phyloP scores from a whole-genome alignment of 768 basidiomycete genomes.

The Leccinum broughii region DNA sequence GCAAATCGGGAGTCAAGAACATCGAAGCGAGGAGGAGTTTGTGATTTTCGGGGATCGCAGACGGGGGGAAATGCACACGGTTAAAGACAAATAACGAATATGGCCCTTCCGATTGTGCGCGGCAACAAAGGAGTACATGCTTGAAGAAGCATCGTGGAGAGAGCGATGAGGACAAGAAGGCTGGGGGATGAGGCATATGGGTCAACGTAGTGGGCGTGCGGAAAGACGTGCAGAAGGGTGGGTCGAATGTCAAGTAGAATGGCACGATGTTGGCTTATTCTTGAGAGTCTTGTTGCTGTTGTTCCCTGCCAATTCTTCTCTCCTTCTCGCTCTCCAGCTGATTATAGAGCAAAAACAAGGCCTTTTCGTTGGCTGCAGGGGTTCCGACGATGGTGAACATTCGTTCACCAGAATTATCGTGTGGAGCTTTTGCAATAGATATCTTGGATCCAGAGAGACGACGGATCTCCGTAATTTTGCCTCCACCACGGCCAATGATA shows the following conservation, averaged over 20 bases:
- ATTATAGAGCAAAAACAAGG: slow-evolving; percentile 94
- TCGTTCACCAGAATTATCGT: slow-evolving; percentile 97
- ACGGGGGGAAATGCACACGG: slow-evolving; percentile 23
- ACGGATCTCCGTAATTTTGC: slow-evolving; percentile 99
- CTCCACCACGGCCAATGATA: slow-evolving; percentile 94
- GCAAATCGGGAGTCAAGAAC: slow-evolving; percentile 30
- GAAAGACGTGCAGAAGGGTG: slow-evolving; percentile 15
- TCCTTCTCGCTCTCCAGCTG: slow-evolving; percentile 97
- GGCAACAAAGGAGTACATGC: slow-evolving; percentile 13
- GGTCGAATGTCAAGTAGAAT: slow-evolving; percentile 1
- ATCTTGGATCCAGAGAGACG: slow-evolving; percentile 97
- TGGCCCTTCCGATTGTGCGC: slow-evolving; percentile 18
- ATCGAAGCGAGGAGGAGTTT: slow-evolving; percentile 20
- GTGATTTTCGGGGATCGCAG: slow-evolving; percentile 25
- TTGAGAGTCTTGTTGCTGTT: slow-evolving; percentile 76
- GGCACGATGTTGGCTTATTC: slow-evolving; percentile 21
- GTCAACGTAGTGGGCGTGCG: slow-evolving; percentile 12
- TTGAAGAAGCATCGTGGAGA: slow-evolving; percentile 12
- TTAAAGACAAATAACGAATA: slow-evolving; percentile 26
- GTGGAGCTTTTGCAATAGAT: slow-evolving; percentile 98
- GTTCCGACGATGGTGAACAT: slow-evolving; percentile 99
- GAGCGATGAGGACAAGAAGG: slow-evolving; percentile 31
- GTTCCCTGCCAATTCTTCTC: slow-evolving; percentile 83
- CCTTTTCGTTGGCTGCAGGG: slow-evolving; percentile 96
- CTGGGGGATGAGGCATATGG: slow-evolving; percentile 27